Base-by-base conservation (phyloP, 257 asterid species). In the Lantana camara region DNA sequence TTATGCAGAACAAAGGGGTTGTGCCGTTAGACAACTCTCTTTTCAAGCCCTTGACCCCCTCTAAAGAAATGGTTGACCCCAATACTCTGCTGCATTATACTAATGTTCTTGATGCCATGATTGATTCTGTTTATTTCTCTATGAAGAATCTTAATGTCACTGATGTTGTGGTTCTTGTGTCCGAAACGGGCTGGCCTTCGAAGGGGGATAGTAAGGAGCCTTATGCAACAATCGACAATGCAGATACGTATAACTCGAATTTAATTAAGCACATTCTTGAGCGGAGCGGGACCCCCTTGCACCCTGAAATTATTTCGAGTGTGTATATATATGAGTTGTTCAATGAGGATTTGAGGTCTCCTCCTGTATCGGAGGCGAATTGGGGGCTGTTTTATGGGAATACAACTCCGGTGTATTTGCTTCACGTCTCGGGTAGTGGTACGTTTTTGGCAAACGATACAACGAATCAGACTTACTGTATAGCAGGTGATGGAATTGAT, bases 181-280 rank as follows among this genome's bases (percentile, higher is more conserved):
- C 93, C 13, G 99, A 94, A 64, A 80, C 90, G 1, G 99, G 99
- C 9, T 88, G 99, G 99, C 99, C 97, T 68, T 94, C 99, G 0
- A 86, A 77, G 50, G 99, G 95, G 46, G 99, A 88, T 46, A 77
- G 90, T 0, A 90, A 86, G 77, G 99, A 94, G 91, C 96, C 99
- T 38, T 86, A 83, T 53, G 98, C 99, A 19, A 90, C 96, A 0
- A 22, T 82, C 11, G 93, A 94, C 67, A 86, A 94, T 69, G 96
- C 99, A 0, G 96, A 88, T 66, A 88, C 85, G 3, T 94, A 81
- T 48, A 94, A 88, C 51, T 94, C 97, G 14, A 94, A 94, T 80
- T 70, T 94, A 79, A 94, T 94, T 30, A 90, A 83, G 85, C 98
- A 88, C 60, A 72, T 88, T 52, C 68, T 73, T 8, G 96, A 94